phyloP scores from a whole-genome alignment of 1,139 yeast genomes.

The Taphrina populina region DNA sequence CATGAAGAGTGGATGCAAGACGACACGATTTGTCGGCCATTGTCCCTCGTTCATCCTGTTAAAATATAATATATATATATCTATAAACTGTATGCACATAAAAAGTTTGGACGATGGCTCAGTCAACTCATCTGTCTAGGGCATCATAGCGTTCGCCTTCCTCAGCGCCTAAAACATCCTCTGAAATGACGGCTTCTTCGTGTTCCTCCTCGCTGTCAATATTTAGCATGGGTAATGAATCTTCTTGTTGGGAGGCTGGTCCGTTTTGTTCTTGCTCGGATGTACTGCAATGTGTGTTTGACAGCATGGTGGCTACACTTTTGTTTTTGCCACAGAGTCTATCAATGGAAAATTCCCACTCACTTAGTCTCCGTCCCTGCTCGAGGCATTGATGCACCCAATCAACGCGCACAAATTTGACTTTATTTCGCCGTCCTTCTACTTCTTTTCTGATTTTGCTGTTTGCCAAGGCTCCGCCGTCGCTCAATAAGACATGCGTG shows the following conservation, averaged over 20 bases:
- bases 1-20: slow-evolving; percentile 1
- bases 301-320: slow-evolving; percentile 7
- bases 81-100: too few species aligned
- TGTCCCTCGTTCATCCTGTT: slow-evolving; percentile 6
- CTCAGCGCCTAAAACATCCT: slow-evolving; percentile 18
- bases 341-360: slow-evolving; percentile 21
- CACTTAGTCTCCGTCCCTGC: slow-evolving; percentile 8
- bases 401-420: slow-evolving; percentile 27
- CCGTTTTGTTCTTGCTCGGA: background rate
- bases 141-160: slow-evolving; percentile 23
- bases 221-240: background rate
- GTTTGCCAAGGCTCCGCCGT: slow-evolving; percentile 16
- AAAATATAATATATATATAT: background rate
- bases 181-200: background rate
- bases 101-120: too few species aligned
- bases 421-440: slow-evolving; percentile 14
- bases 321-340: slow-evolving; percentile 3
- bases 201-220: background rate
- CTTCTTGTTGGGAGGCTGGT: background rate
- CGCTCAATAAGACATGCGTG: slow-evolving; percentile 28
- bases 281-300: background rate
- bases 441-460: slow-evolving; percentile 23
- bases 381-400: slow-evolving; percentile 25
- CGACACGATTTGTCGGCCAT: slow-evolving; percentile 3
- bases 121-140: slow-evolving; percentile 11